phyloP scores from a whole-genome alignment of 2,329 filamentous ascomycete genomes.

The Trichoderma oligosporum region DNA sequence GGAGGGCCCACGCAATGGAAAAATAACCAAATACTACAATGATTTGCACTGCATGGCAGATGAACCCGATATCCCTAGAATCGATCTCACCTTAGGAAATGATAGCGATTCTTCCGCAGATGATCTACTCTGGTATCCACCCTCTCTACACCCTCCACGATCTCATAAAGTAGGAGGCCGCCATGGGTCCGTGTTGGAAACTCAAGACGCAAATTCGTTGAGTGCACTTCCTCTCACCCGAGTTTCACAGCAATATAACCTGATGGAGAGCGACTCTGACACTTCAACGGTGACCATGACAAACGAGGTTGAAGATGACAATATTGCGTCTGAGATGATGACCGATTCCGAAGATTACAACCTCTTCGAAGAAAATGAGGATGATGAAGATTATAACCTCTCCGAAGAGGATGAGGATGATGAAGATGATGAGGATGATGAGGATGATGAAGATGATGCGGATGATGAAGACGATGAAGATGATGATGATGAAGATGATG shows the following conservation, averaged over 20 bases:
- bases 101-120: not conserved
- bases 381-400: not conserved
- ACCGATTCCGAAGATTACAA: not conserved
- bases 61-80: not conserved
- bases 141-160: no score
- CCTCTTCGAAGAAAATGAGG: no score
- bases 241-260: not conserved
- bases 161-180: not conserved
- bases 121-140: not conserved
- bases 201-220: not conserved
- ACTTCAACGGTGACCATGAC: not conserved
- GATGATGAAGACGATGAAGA: not conserved
- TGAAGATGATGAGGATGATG: not conserved
- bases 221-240: no score
- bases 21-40: not conserved
- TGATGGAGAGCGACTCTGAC: not conserved
- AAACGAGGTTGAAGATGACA: not conserved
- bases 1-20: no score
- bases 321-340: not conserved
- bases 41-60: no score
- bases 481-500: not conserved
- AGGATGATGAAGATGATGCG: not conserved
- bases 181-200: not conserved
- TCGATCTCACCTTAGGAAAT: not conserved
- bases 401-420: not conserved